These are phyloP conservation scores for Pseudocercospora cruenta DNA, from an alignment of 2,329 filamentous ascomycete species.

Conservation along the genomic window DNA sequence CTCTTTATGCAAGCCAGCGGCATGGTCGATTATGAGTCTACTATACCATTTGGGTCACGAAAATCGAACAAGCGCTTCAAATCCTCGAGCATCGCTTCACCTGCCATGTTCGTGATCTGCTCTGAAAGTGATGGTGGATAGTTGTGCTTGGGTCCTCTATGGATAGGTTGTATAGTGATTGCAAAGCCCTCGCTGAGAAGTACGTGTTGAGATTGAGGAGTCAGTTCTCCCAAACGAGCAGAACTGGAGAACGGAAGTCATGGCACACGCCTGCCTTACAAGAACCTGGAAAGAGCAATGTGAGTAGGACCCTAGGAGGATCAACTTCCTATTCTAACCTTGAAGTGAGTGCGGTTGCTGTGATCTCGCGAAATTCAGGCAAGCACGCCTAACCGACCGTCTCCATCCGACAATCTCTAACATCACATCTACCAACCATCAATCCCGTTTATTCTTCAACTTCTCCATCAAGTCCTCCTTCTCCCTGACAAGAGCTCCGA, in stretches of 20 bases:
- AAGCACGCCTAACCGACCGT: background rate
- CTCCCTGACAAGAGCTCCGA: background rate
- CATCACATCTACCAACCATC: background rate
- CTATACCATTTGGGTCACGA: too few relatives aligned
- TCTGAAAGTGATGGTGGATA: background rate
- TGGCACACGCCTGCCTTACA: background rate
- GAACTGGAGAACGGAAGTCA: background rate
- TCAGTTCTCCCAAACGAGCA: background rate
- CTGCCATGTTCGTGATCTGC: background rate
- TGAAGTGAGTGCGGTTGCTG: background rate
- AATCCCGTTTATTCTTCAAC: background rate
- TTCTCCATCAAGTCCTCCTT: background rate
- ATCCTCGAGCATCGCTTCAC: too few relatives aligned
- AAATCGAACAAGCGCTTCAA: too few relatives aligned
- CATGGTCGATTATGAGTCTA: too few relatives aligned
- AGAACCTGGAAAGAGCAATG: background rate
- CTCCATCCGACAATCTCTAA: too few relatives aligned
- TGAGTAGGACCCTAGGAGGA: background rate
- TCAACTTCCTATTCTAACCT: background rate
- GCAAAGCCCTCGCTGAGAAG: background rate
- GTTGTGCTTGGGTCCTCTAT: background rate
- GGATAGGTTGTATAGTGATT: background rate
- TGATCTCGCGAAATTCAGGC: background rate
- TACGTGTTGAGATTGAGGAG: background rate
- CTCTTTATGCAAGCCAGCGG: too few relatives aligned